Base-by-base conservation (phyloP, 495 filamentous ascomycete genomes). In the Aspergillus biplanus region DNA sequence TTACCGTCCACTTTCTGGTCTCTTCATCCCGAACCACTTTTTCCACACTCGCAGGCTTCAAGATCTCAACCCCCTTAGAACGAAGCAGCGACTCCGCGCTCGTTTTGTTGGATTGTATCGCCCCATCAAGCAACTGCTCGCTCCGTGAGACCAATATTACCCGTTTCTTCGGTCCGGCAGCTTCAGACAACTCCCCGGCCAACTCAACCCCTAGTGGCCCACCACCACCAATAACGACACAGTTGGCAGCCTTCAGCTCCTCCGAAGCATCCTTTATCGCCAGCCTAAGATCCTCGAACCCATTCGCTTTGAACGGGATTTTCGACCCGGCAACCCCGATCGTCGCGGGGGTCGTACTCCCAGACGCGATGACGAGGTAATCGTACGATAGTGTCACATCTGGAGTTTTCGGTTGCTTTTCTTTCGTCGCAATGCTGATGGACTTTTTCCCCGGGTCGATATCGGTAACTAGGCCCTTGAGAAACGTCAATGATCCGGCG, bases 141-240 rank as follows among this genome's bases (percentile, higher is more conserved):
- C 21, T 27, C 21, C 21, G 21, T 2, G 21, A 27, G 1, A 27
- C 21, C 21, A 27, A 27, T 27, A 2, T 27, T 27, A 27, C 21
- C 21, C 21, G 21, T 27, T 27, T 27, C 21, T 27, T 27, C 21
- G 21, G 21, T 27, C 21, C 21, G 1, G 21, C 21, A 2, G 21
- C 21, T 27, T 27, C 21, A 27, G 21, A 1, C 21, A 27, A 2
- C 21, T 27, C 21, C 21, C 21, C 21, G 2, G 21, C 21, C 21
- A 27, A 27, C 21, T 27, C 21, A 27, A 27, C 21, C 21, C 21
- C 21, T 27, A 27, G 21, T 2, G 33, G 6, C 60, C 37, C 58
- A 78, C 80, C 91, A 35, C 91, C 91, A 6, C 79, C 87, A 48
- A 91, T 72, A 5, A 89, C 82, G 60, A 93, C 86, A 18, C 75